These are phyloP conservation scores for Conticribra guillardii DNA, from an alignment of 108 stramenopile genomes.

Conservation along the genomic window DNA sequence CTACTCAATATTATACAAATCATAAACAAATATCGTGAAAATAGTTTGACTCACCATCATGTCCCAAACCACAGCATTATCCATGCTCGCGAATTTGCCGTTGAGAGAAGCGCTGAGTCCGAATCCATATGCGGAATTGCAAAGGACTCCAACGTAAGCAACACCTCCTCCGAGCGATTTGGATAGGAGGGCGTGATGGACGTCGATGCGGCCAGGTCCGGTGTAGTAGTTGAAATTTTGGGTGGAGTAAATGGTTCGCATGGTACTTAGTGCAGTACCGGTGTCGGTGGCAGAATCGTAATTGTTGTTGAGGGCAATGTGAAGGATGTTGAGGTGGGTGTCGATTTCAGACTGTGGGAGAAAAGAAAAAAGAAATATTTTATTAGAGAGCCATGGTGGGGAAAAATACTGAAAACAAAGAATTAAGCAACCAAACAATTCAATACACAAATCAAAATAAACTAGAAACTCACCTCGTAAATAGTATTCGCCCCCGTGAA, in stretches of 20 bases:
- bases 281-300: conserved; percentile 15
- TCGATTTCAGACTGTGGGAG: conserved; percentile 23
- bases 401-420: too few relatives aligned
- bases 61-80: conserved; percentile 20
- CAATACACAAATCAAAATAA: neutral
- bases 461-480: conserved; percentile 5
- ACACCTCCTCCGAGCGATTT: conserved; percentile 22
- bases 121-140: conserved; percentile 12
- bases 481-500: conserved; percentile 26
- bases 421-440: neutral
- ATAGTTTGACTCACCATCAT: conserved; percentile 7
- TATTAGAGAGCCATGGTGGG: too few relatives aligned
- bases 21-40: neutral
- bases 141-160: conserved; percentile 23
- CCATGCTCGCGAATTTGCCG: conserved; percentile 10
- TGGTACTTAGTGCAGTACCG: conserved; percentile 3
- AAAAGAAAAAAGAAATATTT: too few relatives aligned
- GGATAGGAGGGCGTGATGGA: conserved; percentile 32
- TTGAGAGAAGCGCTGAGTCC: conserved; percentile 11
- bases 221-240: neutral
- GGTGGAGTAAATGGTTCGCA: conserved; percentile 2
- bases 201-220: neutral
- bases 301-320: neutral
- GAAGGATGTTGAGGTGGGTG: conserved; percentile 21
- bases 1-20: neutral